Evolutionary conservation across 75 land plant species (phyloP), one percentile per base, ranked within the genome.

Genomic region (Ceratopteris richardii): DNA sequence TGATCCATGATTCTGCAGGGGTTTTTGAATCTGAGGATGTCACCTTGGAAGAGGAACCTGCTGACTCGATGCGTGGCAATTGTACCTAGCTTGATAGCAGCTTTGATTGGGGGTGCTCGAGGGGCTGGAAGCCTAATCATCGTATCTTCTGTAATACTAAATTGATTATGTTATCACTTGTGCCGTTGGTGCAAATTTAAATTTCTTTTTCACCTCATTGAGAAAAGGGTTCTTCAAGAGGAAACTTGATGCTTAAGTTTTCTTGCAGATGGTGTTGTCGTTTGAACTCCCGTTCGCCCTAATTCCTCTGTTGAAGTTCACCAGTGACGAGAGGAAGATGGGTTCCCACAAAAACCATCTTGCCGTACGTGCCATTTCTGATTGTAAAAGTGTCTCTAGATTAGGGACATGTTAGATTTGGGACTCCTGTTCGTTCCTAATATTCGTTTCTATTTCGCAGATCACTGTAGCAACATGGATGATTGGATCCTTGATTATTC

Each of bases 81-180:
- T 40, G 14, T 61, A 0, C 63, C 63, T 13, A 61, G 63, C 14
- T 44, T 61, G 30, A 0, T 30, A 29, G 53, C 40, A 1, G 25
- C 63, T n/a, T 27, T 61, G 10, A 21, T 61, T 21, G 56, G 28
- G 19, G 63, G 63, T 47, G 22, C 63, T n/a, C 29, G 27, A 42
- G 52, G 63, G 11, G 63, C 63, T 44, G 63, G 54, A 14, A 14
- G 40, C 42, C 26, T 61, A 13, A 61, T 61, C 17, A 61, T 61
- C 21, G 19, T 61, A 23, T 61, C 52, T 0, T 44, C 63, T 56
- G 63, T 57, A 57, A 20, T 33, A 33, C 9, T 10, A 0, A 19
- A 1, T 60, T 58, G 16, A 56, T 13, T 12, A 16, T 26, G 58
- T 9, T 27, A 7, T 56, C 33, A 13, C 6, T 4, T 29, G 6